Base-by-base conservation (phyloP, 2,329 filamentous ascomycete species). In the Blastomyces emzantsi region DNA sequence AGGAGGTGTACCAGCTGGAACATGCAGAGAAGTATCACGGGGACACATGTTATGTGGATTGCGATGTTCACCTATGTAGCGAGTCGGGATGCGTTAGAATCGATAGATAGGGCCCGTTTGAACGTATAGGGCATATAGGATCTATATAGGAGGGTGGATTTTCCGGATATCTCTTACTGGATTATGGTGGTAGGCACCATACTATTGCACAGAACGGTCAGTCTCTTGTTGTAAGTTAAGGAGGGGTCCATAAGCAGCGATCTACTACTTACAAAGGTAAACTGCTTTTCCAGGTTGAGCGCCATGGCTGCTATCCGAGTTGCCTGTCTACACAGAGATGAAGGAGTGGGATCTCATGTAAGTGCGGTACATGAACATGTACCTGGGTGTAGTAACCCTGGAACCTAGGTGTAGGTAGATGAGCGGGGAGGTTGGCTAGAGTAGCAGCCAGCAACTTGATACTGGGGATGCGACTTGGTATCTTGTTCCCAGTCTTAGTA, bases 161-260 rank as follows among this genome's bases (percentile, higher is more conserved):
- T 28, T 41, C 19, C 9, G 36, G n/a, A 36, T 13, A 58, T 41
- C n/a, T 43, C 77, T 64, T 79, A 88, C 85, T 64, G 83, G 79
- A 71, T 87, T 81, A 71, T 85, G 83, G 71, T 88, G 85, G 71
- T 88, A 87, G 67, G 84, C 79, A 68, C 85, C 85, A 79, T 88
- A 88, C 85, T 88, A 68, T 59, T 49, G 60, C 67, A 62, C 58
- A 57, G 57, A 39, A 7, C 60, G 65, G 19, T 70, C 58, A 64
- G 58, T 25, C 17, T 39, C 19, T 43, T n/a, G 2, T 1, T 45
- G 25, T 30, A 22, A 3, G 3, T 9, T 19, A 60, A 19, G 7
- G 28, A 49, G 28, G 17, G 22, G n/a, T 15, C 15, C 7, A n/a
- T 33, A 19, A n/a, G 15, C 30, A 43, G 57, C 49, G 3, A 49